These are phyloP conservation scores for Nakazawaea pomicola DNA, from an alignment of 805 yeast genomes.

Conservation along the genomic window DNA sequence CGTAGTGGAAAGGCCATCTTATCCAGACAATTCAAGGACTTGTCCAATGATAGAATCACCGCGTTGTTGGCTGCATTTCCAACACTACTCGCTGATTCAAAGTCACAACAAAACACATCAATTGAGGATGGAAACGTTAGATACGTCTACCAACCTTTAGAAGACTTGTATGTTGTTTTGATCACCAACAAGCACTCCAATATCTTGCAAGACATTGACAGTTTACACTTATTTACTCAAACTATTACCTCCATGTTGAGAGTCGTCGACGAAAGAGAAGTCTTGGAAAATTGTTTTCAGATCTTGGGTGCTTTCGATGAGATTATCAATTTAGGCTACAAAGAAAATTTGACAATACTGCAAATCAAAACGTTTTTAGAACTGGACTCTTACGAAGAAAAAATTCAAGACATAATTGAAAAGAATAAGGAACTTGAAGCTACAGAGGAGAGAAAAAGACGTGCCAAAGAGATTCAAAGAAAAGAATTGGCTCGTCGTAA, in stretches of 20 bases:
- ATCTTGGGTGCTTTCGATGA: conserved; percentile 91
- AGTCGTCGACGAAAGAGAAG: conserved; percentile 73
- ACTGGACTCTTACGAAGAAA: conserved; percentile 98
- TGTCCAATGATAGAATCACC: conserved; percentile 79
- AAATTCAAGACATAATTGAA: conserved; percentile 96
- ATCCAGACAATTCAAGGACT: conserved; percentile 86
- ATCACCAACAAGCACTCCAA: conserved; percentile 89
- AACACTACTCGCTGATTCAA: conserved; percentile 60
- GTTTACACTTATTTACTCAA: conserved; percentile 79
- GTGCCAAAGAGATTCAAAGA: conserved; percentile 85
- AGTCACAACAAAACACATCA: conserved; percentile 80
- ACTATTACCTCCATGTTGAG: conserved; percentile 73
- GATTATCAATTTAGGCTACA: conserved; percentile 82
- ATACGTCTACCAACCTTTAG: conserved; percentile 93
- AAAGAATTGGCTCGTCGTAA: conserved; percentile 65
- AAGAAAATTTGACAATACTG: conserved; percentile 74
- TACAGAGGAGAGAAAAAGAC: conserved; percentile 91
- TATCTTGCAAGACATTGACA: conserved; percentile 90
- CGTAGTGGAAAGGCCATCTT: conserved; percentile 89
- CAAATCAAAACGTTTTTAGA: conserved; percentile 88
- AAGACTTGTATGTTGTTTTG: conserved; percentile 84
- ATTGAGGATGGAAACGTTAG: conserved; percentile 90
- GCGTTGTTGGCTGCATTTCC: conserved; percentile 85
- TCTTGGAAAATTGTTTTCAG: conserved; percentile 81
- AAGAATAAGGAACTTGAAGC: conserved; percentile 96